Evolutionary conservation across 768 basidiomycete genomes (phyloP).

Genomic region (Exidia glandulosa): DNA sequence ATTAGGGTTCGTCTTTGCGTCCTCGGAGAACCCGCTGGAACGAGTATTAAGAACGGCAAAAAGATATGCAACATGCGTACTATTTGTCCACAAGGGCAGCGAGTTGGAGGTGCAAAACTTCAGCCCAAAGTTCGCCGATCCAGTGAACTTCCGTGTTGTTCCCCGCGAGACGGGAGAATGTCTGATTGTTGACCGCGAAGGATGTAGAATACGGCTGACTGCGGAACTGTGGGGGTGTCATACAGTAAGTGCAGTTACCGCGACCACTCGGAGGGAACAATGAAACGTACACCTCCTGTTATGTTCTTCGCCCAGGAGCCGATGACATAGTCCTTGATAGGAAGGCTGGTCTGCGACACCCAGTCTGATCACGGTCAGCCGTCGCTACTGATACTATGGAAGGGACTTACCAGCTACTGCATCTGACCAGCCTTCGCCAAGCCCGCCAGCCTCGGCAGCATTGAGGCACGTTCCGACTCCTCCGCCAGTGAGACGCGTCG

Average conservation of each 20-base stretch:
- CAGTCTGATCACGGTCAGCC: too few species aligned
- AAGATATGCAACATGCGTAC: too few species aligned
- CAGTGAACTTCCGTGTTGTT: conserved; percentile 34
- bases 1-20: conserved; percentile 30
- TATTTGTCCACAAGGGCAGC: conserved; percentile 20
- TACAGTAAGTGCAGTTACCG: too few species aligned
- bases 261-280: too few species aligned
- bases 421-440: conserved; percentile 57
- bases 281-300: conserved; percentile 39
- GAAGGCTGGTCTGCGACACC: conserved; percentile 31
- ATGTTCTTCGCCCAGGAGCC: conserved; percentile 46
- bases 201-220: conserved; percentile 52
- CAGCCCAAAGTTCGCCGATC: conserved; percentile 50
- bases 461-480: conserved; percentile 50
- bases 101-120: conserved; percentile 27
- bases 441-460: conserved; percentile 49
- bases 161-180: conserved; percentile 29
- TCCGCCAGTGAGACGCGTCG: conserved; percentile 39
- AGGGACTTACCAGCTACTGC: neutral
- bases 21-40: conserved; percentile 16
- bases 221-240: too few species aligned
- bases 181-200: conserved; percentile 30
- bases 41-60: too few species aligned
- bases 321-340: conserved; percentile 25
- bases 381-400: too few species aligned